phyloP scores from a whole-genome alignment of 805 yeast species.

The Saturnispora kantuleensis region DNA sequence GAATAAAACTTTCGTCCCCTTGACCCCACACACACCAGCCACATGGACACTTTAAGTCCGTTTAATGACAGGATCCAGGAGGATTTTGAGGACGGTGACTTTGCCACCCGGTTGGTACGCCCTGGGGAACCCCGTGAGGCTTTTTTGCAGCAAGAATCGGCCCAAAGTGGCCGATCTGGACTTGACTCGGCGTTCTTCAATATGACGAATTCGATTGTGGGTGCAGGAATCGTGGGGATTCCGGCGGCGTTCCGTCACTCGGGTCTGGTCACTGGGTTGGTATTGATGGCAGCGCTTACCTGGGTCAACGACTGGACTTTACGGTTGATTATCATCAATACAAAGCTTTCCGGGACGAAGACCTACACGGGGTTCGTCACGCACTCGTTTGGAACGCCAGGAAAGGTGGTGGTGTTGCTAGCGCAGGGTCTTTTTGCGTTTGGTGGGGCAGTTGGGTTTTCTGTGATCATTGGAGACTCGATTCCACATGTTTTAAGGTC shows the following conservation, averaged over 20 bases:
- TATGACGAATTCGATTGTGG: constrained; percentile 91
- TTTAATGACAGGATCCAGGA: background rate
- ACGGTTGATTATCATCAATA: constrained; percentile 68
- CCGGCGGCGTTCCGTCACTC: constrained; percentile 79
- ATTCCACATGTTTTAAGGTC: constrained; percentile 80
- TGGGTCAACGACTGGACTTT: constrained; percentile 81
- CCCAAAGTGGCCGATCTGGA: constrained; percentile 27
- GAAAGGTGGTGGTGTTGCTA: constrained; percentile 54
- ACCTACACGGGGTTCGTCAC: constrained; percentile 82
- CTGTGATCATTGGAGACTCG: constrained; percentile 91
- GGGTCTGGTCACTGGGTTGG: constrained; percentile 66
- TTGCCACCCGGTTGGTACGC: background rate
- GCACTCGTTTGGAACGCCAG: constrained; percentile 66
- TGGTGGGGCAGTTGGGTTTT: constrained; percentile 91
- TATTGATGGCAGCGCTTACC: constrained; percentile 52
- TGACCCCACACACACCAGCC: no score
- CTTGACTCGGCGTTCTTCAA: constrained; percentile 91
- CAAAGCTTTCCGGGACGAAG: constrained; percentile 63
- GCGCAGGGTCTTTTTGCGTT: constrained; percentile 86
- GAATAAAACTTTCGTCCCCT: no score
- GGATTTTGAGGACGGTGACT: no score
- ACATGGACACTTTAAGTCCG: no score
- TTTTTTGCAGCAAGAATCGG: background rate
- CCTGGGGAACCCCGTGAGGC: background rate
- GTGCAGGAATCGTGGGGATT: constrained; percentile 94